Evolutionary conservation across 176 grass and related monocot species (phyloP).

Genomic region (Stipa capillata): DNA sequence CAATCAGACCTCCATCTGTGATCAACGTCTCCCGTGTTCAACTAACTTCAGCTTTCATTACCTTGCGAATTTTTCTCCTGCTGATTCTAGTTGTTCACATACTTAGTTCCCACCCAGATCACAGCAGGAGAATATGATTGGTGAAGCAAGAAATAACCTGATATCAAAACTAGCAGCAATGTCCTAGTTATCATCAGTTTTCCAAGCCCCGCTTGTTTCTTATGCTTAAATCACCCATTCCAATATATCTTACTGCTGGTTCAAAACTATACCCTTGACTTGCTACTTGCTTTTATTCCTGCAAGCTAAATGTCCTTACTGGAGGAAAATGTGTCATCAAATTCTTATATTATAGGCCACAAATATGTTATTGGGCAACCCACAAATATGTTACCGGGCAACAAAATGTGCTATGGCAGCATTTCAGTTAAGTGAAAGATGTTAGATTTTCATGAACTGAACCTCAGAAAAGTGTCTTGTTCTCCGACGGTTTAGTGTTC

Average conservation of each 20-base stretch:
- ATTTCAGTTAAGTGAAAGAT: not conserved
- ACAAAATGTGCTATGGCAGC: not conserved
- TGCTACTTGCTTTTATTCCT: not conserved
- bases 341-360: not conserved
- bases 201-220: not conserved
- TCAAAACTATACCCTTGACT: not conserved
- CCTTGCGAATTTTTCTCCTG: not conserved
- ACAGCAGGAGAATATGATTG: not conserved
- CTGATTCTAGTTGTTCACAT: not conserved
- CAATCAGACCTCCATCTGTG: not conserved
- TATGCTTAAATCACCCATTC: not conserved
- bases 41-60: not conserved
- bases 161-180: not conserved
- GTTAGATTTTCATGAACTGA: not conserved
- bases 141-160: not conserved
- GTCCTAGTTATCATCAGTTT: not conserved
- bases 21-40: not conserved
- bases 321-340: not conserved
- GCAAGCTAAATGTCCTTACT: not conserved
- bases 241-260: not conserved
- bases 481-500: not conserved
- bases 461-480: not conserved
- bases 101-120: not conserved
- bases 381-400: not conserved
- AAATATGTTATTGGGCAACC: not conserved